phyloP scores from a whole-genome alignment of 1,284 basidiomycete genomes.

The Ganoderma boninense region DNA sequence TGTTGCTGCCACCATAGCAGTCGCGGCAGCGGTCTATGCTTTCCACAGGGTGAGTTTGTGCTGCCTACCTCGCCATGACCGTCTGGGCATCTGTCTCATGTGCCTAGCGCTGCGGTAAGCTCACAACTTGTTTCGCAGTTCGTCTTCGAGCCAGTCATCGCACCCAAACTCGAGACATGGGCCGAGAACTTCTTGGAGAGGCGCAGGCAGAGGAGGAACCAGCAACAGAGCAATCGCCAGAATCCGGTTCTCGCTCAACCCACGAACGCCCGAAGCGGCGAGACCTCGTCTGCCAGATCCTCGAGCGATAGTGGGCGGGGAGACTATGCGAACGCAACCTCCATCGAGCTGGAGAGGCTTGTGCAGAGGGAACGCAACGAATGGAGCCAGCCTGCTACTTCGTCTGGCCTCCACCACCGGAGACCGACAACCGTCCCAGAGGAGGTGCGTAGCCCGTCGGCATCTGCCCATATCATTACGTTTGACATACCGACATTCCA shows the following conservation, averaged over 20 bases:
- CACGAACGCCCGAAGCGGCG: conserved; percentile 13
- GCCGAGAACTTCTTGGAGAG: conserved; percentile 53
- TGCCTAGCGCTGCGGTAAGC: conserved; percentile 2
- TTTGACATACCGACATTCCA: not conserved
- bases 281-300: conserved; percentile 9
- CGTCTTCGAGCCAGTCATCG: conserved; percentile 71
- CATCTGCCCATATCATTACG: not conserved
- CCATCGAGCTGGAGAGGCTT: conserved; percentile 59
- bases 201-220: conserved; percentile 43
- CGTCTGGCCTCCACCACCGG: conserved; percentile 47
- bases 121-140: conserved; percentile 46
- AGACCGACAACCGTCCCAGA: conserved; percentile 47
- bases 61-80: not conserved
- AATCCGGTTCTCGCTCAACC: conserved; percentile 34
- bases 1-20: conserved; percentile 38
- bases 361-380: conserved; percentile 57
- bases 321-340: conserved; percentile 28
- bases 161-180: conserved; percentile 62
- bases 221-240: conserved; percentile 30
- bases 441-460: conserved; percentile 49
- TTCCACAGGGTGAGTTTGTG: conserved; percentile 43
- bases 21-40: conserved; percentile 38
- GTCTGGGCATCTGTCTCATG: not conserved
- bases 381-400: conserved; percentile 55
- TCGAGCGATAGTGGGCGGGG: conserved; percentile 22